A percentile compares a stretch with the other conserved stretches of the same genome.
These are phyloP conservation scores for Bipolaris bicolor DNA, from an alignment of 2,329 filamentous ascomycete species.

Conservation along the genomic window DNA sequence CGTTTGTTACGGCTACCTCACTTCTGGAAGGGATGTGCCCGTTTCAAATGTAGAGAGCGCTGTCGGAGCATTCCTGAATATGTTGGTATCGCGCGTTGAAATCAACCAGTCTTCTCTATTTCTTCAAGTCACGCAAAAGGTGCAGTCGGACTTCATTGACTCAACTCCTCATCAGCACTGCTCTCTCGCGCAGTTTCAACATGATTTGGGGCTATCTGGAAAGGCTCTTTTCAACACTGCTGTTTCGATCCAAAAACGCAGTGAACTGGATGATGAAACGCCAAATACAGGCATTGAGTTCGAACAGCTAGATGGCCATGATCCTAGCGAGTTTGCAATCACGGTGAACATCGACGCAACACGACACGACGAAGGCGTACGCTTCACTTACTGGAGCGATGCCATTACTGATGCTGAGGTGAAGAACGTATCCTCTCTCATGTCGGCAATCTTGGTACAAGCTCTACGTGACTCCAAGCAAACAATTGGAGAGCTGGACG, in stretches of 20 bases:
- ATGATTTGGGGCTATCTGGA: slow-evolving; percentile 47
- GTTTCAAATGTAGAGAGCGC: slow-evolving; percentile 54
- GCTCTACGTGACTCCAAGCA: slow-evolving; percentile 30
- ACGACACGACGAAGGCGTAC: slow-evolving; percentile 37
- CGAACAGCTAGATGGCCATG: slow-evolving; percentile 37
- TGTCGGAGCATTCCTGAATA: slow-evolving; percentile 56
- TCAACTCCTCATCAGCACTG: slow-evolving; percentile 43
- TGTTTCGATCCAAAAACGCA: slow-evolving; percentile 45
- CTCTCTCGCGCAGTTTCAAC: slow-evolving; percentile 55
- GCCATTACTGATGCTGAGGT: slow-evolving; percentile 36
- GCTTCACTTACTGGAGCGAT: slow-evolving; percentile 44
- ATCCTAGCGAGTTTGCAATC: slow-evolving; percentile 43
- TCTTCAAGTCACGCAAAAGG: slow-evolving; percentile 31
- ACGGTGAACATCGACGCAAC: slow-evolving; percentile 44
- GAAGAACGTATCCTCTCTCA: slow-evolving; percentile 33
- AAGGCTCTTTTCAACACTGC: slow-evolving; percentile 57
- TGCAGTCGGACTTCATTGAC: slow-evolving; percentile 42
- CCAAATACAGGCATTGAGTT: slow-evolving; percentile 30
- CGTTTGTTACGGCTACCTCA: slow-evolving; percentile 48
- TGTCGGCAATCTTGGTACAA: slow-evolving; percentile 35
- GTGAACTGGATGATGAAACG: slow-evolving; percentile 11
- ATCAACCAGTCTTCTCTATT: slow-evolving; percentile 25
- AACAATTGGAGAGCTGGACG: slow-evolving; percentile 36
- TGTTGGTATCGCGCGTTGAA: slow-evolving; percentile 40
- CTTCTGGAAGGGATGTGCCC: slow-evolving; percentile 52